Evolutionary conservation across 73 alveolate genomes (phyloP), one percentile per base, ranked within the genome.

Genomic region (Symbiodinium pilosum): DNA sequence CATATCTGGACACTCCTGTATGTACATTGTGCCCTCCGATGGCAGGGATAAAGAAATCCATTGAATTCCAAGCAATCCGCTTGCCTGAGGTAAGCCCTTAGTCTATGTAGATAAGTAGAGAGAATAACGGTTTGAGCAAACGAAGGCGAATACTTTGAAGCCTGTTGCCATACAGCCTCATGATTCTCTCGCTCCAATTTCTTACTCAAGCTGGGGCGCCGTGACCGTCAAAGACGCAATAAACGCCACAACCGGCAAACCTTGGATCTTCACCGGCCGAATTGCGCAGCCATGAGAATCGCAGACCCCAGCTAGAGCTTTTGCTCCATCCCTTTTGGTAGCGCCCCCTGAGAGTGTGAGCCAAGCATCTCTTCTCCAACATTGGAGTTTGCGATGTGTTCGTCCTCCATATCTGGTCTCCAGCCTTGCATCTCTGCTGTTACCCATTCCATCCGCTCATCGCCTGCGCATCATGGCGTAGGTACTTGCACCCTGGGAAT

Each of bases 351-450:
- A n/a, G n/a, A n/a, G n/a, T n/a, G n/a, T n/a, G n/a, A n/a, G n/a
- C n/a, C n/a, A n/a, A n/a, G 86, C n/a, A 32, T 32, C 85, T 99
- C 99, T 24, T 93, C 99, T 39, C 99, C 99, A 24, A 99, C 87
- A 73, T 93, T 91, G 52, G 99, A 83, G 47, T 95, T 68, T 75
- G 99, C 99, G 40, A 99, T 99, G 99, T 99, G 99, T 36, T 99
- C 89, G 83, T 99, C 99, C 81, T 99, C 99, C 99, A 99, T 99
- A 39, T 99, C 99, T 89, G 89, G 93, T 84, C 99, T 93, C 99
- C 99, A 99, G 68, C 99, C 99, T 93, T 99, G 99, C 99, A 99
- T 99, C 43, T 99, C 99, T 32, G 99, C 99, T 21, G 99, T 99
- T 34, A 99, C 99, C 98, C 94, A 99, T 52, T 92, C 69, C 94